A percentile compares a stretch with the other conserved stretches of the same genome.
phyloP scores from a whole-genome alignment of 1,139 yeast species.

The Candida sp. region DNA sequence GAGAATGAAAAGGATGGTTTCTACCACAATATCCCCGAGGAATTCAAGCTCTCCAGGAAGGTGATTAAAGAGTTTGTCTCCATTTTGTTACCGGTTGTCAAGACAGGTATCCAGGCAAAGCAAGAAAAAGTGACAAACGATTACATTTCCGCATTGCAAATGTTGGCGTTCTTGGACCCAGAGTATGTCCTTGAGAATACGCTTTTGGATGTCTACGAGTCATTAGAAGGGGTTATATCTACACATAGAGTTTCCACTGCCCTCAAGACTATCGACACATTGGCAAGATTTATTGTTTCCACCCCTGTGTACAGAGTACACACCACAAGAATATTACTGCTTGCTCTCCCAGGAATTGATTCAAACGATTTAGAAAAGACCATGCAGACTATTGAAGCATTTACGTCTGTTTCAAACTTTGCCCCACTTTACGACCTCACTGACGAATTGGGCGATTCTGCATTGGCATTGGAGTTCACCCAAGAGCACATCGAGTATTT shows the following conservation, averaged over 20 bases:
- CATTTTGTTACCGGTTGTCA: constrained; percentile 60
- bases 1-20: constrained; percentile 49
- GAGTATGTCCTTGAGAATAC: constrained; percentile 64
- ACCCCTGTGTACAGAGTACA: constrained; percentile 78
- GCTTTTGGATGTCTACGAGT: constrained; percentile 80
- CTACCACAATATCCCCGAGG: constrained; percentile 47
- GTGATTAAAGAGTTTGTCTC: constrained; percentile 55
- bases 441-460: constrained; percentile 47
- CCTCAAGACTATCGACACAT: constrained; percentile 64
- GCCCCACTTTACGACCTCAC: constrained; percentile 70
- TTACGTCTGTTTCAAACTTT: constrained; percentile 73
- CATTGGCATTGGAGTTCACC: constrained; percentile 76
- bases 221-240: constrained; percentile 79
- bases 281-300: constrained; percentile 70
- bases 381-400: constrained; percentile 66
- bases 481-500: constrained; percentile 61
- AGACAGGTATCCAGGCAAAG: constrained; percentile 84
- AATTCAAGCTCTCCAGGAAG: constrained; percentile 46
- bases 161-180: constrained; percentile 69
- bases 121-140: constrained; percentile 59
- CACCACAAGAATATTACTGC: constrained; percentile 69
- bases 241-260: constrained; percentile 85
- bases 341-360: constrained; percentile 84
- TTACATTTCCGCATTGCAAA: constrained; percentile 64
- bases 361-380: constrained; percentile 86